Conservation (phyloP, 495 filamentous ascomycete species). For the Annulohypoxylon bovei region DNA sequence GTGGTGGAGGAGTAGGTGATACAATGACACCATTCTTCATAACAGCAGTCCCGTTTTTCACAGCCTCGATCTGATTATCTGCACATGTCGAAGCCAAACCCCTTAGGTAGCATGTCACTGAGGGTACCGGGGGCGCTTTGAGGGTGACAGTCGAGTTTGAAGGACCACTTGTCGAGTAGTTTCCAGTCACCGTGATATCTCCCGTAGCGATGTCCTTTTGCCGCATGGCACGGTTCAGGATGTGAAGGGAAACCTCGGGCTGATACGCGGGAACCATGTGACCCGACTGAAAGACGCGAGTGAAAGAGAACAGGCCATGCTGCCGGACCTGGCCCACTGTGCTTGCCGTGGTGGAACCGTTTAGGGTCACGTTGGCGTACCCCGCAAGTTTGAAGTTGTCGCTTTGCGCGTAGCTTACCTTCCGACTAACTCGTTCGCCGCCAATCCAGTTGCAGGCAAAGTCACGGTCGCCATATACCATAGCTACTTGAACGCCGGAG, state of each 20-base stretch:
- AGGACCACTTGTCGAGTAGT: conserved; percentile 21
- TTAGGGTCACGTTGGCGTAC: conserved; percentile 59
- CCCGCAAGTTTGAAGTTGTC: conserved; percentile 58
- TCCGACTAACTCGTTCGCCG: conserved; percentile 64
- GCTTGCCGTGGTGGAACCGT: conserved; percentile 54
- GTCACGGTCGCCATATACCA: conserved; percentile 70
- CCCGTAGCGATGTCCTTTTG: conserved; percentile 68
- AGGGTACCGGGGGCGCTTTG: not conserved
- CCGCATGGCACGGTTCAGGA: conserved; percentile 57
- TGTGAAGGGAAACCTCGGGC: conserved; percentile 57
- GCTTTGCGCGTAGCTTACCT: conserved; percentile 38
- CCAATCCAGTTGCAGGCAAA: conserved; percentile 73
- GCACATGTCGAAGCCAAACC: conserved; percentile 28
- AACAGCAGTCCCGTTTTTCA: conserved; percentile 13
- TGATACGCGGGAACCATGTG: conserved; percentile 66
- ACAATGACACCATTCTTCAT: conserved; percentile 29
- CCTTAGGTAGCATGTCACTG: conserved; percentile 30
- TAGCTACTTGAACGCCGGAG: conserved; percentile 69
- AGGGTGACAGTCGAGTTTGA: conserved; percentile 8
- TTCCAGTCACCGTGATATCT: conserved; percentile 32
- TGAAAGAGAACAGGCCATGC: conserved; percentile 67
- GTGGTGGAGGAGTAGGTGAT: no score
- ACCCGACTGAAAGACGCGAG: conserved; percentile 67
- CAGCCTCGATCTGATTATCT: conserved; percentile 30
- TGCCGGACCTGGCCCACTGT: conserved; percentile 65